These are phyloP conservation scores for Dacryopinax primogenitus DNA, from an alignment of 768 basidiomycete species.

Conservation along the genomic window DNA sequence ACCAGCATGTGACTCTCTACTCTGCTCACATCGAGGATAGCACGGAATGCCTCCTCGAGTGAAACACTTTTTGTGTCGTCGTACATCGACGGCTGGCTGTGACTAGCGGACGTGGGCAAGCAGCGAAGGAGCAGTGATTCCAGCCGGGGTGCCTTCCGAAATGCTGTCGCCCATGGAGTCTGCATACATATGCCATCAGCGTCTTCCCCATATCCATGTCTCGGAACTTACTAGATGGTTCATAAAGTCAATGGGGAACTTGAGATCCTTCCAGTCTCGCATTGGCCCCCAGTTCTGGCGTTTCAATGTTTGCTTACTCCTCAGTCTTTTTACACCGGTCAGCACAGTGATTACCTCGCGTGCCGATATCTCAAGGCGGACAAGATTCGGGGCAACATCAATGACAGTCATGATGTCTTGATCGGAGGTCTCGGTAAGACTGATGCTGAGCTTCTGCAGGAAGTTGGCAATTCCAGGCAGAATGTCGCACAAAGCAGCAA, in stretches of 20 bases:
- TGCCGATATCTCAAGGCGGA: not conserved
- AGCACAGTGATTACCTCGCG: not conserved
- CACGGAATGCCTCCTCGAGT: not conserved
- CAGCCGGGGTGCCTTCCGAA: not conserved
- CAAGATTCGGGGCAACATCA: not conserved
- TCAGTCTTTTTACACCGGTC: not conserved
- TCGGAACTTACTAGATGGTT: not conserved
- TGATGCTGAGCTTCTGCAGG: not conserved
- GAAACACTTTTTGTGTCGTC: not conserved
- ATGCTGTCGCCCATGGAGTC: not conserved
- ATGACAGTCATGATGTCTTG: not conserved
- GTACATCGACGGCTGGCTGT: not conserved
- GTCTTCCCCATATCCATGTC: not conserved
- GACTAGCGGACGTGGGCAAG: not conserved
- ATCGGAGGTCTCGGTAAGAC: not conserved
- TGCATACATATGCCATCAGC: not conserved
- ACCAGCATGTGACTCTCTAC: not conserved
- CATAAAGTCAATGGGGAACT: not conserved
- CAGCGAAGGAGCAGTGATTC: not conserved
- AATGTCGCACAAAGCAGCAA: not conserved
- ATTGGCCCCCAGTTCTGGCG: not conserved
- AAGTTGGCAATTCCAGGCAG: not conserved
- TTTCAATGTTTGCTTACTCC: not conserved
- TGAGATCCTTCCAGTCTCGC: not conserved
- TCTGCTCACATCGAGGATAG: not conserved